Evolutionary conservation across 352 stramenopile genomes (phyloP), one percentile per base, ranked within the genome.

Genomic region (Poterioochromonas sp.): DNA sequence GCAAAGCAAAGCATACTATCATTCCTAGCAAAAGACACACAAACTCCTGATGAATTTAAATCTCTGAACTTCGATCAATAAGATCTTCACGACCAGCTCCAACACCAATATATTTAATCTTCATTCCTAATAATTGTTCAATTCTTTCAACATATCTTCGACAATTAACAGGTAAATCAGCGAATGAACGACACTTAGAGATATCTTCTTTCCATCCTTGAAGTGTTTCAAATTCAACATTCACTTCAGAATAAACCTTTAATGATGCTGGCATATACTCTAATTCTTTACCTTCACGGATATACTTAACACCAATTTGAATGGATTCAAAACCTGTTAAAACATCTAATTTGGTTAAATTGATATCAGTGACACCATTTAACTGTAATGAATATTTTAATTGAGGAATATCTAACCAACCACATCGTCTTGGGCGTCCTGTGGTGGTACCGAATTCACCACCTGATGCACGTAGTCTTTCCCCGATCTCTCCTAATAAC

Each of bases 291-390:
- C 92, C 94, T 64, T 97, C 89, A 88, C 94, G 86, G 85, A 90
- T 95, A 89, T 98, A 98, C 0, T 90, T 89, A 60, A 94, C 90
- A 76, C 91, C 94, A 82, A 98, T 92, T 85, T 98, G 95, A 29
- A 96, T 88, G 80, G 93, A 90, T 68, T 94, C 83, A 37, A 99
- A 84, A n/a, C 95, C 95, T 43, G 94, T 98, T 65, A 99, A 87
- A 60, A 98, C 94, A 86, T 99, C 96, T 60, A 99, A 84, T 87
- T 99, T 99, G 81, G 96, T 99, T 80, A 99, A 82, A 84, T 98
- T 99, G 71, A 99, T 83, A 74, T 92, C 90, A 51, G 93, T 97
- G 87, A 97, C 99, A 80, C 88, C 89, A 83, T 97, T 97, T 71
- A 97, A 85, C 85, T 95, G 89, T 81, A 89, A 90, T 5, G 35